Evolutionary conservation across 768 basidiomycete species (phyloP), one percentile per base, ranked within the genome.

Genomic region (Lyophyllum atratum): DNA sequence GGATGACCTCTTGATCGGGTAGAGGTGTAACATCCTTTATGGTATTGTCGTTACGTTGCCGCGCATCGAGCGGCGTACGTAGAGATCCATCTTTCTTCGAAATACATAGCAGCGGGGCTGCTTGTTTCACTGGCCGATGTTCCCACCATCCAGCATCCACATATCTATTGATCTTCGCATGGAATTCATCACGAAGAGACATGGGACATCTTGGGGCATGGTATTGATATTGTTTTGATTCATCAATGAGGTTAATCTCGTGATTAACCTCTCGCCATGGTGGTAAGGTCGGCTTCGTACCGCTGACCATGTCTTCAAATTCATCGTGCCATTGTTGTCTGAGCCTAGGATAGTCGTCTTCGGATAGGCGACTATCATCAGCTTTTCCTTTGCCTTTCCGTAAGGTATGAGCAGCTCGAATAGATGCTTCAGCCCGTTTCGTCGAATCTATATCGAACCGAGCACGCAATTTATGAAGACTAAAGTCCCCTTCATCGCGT

Each of bases 241-340:
- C 17, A 17, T 39, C 37, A 9, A 76, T 72, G 1, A 78, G 55
- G 7, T 70, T 64, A 21, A 80, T 79, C 0, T 59, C 55, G 44
- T 79, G 76, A 55, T 80, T 79, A 0, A 80, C 66, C 5, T 63
- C 72, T 4, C 70, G 28, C 26, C 70, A 56, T 5, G 74, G 74
- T 0, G 76, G 77, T 19, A 76, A 34, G 22, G 60, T 52, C 6
- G 54, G 34, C 24, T 61, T 64, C 3, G 62, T 50, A 0, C 66
- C 67, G 15, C 57, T 45, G 14, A 72, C 44, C 3, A 72, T 69
- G n/a, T n/a, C n/a, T n/a, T n/a, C n/a, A n/a, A n/a, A n/a, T n/a
- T n/a, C n/a, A n/a, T n/a, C n/a, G n/a, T n/a, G n/a, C n/a, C n/a
- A n/a, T n/a, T n/a, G n/a, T n/a, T n/a, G n/a, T n/a, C n/a, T n/a